Evolutionary conservation across 2,329 filamentous ascomycete species (phyloP).

Genomic region (Fusarium tuaranense): DNA sequence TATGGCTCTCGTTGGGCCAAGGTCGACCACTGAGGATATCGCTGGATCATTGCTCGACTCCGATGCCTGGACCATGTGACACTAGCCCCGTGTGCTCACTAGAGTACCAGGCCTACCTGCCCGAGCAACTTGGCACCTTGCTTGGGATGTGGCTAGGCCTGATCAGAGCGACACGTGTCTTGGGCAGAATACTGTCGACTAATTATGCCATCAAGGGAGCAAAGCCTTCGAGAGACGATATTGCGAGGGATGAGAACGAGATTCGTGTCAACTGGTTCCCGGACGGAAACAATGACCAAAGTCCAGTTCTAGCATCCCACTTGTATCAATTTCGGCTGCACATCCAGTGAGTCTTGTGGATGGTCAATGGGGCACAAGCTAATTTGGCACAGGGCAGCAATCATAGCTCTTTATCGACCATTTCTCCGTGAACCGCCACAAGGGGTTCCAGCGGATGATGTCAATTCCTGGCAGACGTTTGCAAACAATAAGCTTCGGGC

Average conservation of each 20-base stretch:
- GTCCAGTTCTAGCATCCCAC: background rate
- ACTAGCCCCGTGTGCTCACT: background rate
- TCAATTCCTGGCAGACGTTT: background rate
- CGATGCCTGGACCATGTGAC: background rate
- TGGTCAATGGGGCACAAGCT: background rate
- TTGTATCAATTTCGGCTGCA: background rate
- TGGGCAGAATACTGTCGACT: background rate
- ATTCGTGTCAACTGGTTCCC: background rate
- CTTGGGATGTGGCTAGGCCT: background rate
- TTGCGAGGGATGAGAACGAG: background rate
- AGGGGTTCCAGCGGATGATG: background rate
- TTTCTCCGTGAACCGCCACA: background rate
- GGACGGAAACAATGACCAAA: background rate
- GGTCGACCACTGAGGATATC: conserved; percentile 25
- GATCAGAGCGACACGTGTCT: background rate
- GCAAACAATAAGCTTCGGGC: background rate
- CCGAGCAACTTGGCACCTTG: background rate
- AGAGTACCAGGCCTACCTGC: background rate
- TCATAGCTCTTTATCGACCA: background rate
- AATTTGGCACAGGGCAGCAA: background rate
- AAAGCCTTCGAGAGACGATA: background rate
- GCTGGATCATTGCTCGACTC: conserved; percentile 15
- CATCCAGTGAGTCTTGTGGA: background rate
- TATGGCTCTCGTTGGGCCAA: conserved; percentile 27
- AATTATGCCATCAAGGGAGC: background rate